Conservation (phyloP, 2,329 filamentous ascomycete genomes). For the Falciphora oryzae region DNA sequence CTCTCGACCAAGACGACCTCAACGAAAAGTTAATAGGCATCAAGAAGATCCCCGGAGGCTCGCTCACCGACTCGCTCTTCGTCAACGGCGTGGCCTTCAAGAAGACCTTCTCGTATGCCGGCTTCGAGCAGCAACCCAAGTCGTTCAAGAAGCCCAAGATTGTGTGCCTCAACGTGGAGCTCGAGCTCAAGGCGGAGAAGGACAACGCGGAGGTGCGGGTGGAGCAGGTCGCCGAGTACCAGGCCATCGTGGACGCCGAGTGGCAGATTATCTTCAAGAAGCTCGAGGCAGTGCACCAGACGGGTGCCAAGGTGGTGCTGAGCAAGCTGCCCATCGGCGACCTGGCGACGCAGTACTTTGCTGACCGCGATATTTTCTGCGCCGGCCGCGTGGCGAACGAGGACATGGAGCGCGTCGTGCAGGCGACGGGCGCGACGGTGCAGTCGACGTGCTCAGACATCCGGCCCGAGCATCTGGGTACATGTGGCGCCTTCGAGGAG, state of each 20-base stretch:
- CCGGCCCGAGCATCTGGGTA: slow-evolving; percentile 79
- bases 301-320: slow-evolving; percentile 88
- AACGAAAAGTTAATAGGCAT: slow-evolving; percentile 97
- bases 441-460: slow-evolving; percentile 98
- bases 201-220: slow-evolving; percentile 98
- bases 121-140: slow-evolving; percentile 99
- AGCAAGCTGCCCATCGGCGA: slow-evolving; percentile 97
- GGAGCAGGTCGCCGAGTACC: slow-evolving; percentile 97
- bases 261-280: slow-evolving; percentile 99
- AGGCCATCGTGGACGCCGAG: slow-evolving; percentile 97
- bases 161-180: slow-evolving; percentile 93
- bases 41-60: slow-evolving; percentile 97
- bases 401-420: slow-evolving; percentile 93
- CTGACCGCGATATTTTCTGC: slow-evolving; percentile 97
- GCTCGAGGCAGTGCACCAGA: slow-evolving; percentile 89
- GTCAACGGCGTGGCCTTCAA: slow-evolving; percentile 99
- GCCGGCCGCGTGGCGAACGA: slow-evolving; percentile 86
- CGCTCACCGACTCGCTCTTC: slow-evolving; percentile 91
- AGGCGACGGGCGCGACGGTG: slow-evolving; percentile 85
- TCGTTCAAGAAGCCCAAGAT: slow-evolving; percentile 92
- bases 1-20: slow-evolving; percentile 91
- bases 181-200: slow-evolving; percentile 98
- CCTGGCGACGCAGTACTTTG: slow-evolving; percentile 95
- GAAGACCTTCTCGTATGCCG: slow-evolving; percentile 98
- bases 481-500: slow-evolving; percentile 88